Conservation (phyloP, 768 basidiomycete genomes). For the Sutorius australiensis region DNA sequence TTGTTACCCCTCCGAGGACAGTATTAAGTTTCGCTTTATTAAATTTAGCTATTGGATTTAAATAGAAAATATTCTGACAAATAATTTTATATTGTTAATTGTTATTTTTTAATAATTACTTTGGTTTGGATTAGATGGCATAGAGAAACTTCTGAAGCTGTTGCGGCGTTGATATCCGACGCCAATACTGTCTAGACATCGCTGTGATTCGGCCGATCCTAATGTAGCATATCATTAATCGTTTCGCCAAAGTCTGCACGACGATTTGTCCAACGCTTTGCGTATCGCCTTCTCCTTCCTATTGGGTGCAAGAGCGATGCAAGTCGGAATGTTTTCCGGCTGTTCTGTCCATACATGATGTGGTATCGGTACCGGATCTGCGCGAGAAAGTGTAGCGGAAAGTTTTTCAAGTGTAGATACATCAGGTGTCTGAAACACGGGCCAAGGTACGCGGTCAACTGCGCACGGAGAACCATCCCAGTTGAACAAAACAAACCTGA, state of each 20-base stretch:
- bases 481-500: constrained; percentile 28
- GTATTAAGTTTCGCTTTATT: too few relatives aligned
- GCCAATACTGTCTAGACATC: not conserved
- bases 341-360: constrained; percentile 40
- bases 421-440: constrained; percentile 31
- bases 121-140: constrained; percentile 45
- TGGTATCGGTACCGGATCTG: constrained; percentile 26
- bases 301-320: constrained; percentile 43
- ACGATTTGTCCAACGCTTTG: constrained; percentile 37
- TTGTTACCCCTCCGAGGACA: constrained; percentile 44
- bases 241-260: constrained; percentile 36
- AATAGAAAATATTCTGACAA: too few relatives aligned
- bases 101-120: too few relatives aligned
- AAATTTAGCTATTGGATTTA: too few relatives aligned
- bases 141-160: constrained; percentile 40
- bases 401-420: constrained; percentile 32
- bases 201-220: not conserved
- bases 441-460: too few relatives aligned
- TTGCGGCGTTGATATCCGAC: constrained; percentile 20
- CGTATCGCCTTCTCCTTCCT: constrained; percentile 35
- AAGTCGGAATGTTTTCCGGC: constrained; percentile 41
- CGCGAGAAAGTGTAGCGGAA: constrained; percentile 23
- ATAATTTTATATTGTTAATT: too few relatives aligned
- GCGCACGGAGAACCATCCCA: not conserved
- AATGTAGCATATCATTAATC: constrained; percentile 3